phyloP scores from a whole-genome alignment of 1,284 basidiomycete genomes.

The Phellinidium pouzarii region DNA sequence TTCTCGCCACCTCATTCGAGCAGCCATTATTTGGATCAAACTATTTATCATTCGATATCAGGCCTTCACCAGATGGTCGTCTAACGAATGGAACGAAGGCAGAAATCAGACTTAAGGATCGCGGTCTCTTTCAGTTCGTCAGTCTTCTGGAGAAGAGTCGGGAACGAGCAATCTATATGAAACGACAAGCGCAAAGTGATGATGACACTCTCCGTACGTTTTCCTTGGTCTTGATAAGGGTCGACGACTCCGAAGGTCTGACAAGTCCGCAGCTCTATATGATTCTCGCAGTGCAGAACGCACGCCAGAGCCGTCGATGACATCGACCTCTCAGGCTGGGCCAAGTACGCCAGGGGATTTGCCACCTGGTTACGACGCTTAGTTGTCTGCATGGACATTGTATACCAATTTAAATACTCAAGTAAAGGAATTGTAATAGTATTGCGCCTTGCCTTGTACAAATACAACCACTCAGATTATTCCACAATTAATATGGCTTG shows the following conservation, averaged over 20 bases:
- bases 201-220: slow-evolving; percentile 36
- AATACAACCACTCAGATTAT: no score
- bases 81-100: slow-evolving; percentile 54
- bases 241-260: background rate
- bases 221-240: background rate
- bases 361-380: slow-evolving; percentile 18
- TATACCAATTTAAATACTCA: background rate
- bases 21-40: slow-evolving; percentile 69
- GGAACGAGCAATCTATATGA: slow-evolving; percentile 69
- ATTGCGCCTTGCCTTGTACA: no score
- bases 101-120: slow-evolving; percentile 61
- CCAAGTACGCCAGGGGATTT: slow-evolving; percentile 5
- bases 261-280: slow-evolving; percentile 7
- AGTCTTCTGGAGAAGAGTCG: slow-evolving; percentile 66
- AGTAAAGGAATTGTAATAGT: background rate
- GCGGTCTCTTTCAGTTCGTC: slow-evolving; percentile 67
- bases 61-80: slow-evolving; percentile 58
- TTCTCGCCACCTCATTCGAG: slow-evolving; percentile 64
- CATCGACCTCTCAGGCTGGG: background rate
- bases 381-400: background rate
- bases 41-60: slow-evolving; percentile 58
- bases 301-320: slow-evolving; percentile 8
- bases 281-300: slow-evolving; percentile 14
- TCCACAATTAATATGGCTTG: slow-evolving; percentile 67
- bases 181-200: slow-evolving; percentile 43